A percentile compares a stretch with the other conserved stretches of the same genome.
These are phyloP conservation scores for Botrytis hyacinthi DNA, from an alignment of 2,329 filamentous ascomycete species.

Conservation along the genomic window DNA sequence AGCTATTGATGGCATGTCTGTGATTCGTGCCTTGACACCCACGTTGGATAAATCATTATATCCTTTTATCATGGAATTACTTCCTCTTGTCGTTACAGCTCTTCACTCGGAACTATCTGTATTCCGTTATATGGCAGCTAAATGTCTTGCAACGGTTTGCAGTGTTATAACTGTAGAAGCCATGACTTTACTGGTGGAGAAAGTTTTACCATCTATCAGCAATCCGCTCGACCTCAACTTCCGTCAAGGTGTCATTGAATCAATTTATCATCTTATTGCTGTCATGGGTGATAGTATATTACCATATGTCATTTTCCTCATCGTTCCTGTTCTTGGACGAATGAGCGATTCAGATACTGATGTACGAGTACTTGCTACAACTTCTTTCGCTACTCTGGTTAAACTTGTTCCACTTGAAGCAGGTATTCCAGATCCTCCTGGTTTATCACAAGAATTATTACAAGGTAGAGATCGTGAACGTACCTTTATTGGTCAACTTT, in stretches of 20 bases:
- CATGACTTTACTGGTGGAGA: slow-evolving; percentile 93
- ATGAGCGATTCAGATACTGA: slow-evolving; percentile 99
- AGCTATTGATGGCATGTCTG: slow-evolving; percentile 90
- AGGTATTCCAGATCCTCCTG: slow-evolving; percentile 93
- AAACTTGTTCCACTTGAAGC: slow-evolving; percentile 96
- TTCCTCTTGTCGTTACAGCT: slow-evolving; percentile 83
- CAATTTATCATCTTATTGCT: slow-evolving; percentile 93
- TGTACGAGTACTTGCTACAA: slow-evolving; percentile 89
- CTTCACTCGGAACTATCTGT: slow-evolving; percentile 86
- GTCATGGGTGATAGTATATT: slow-evolving; percentile 97
- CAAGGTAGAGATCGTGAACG: slow-evolving; percentile 90
- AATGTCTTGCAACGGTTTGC: slow-evolving; percentile 95
- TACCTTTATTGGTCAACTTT: slow-evolving; percentile 93
- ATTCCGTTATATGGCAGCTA: slow-evolving; percentile 93
- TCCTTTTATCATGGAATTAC: slow-evolving; percentile 75
- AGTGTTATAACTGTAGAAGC: slow-evolving; percentile 93
- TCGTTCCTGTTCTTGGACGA: slow-evolving; percentile 90
- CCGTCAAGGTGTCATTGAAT: slow-evolving; percentile 91
- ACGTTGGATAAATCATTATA: slow-evolving; percentile 75
- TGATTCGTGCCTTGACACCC: slow-evolving; percentile 88
- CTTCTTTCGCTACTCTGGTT: slow-evolving; percentile 93
- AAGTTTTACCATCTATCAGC: slow-evolving; percentile 86
- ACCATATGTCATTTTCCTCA: slow-evolving; percentile 97
- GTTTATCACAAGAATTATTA: slow-evolving; percentile 82
- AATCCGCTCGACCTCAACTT: slow-evolving; percentile 85